These are phyloP conservation scores for Pseudozyma sp. DNA, from an alignment of 1,284 basidiomycete genomes.

Conservation along the genomic window DNA sequence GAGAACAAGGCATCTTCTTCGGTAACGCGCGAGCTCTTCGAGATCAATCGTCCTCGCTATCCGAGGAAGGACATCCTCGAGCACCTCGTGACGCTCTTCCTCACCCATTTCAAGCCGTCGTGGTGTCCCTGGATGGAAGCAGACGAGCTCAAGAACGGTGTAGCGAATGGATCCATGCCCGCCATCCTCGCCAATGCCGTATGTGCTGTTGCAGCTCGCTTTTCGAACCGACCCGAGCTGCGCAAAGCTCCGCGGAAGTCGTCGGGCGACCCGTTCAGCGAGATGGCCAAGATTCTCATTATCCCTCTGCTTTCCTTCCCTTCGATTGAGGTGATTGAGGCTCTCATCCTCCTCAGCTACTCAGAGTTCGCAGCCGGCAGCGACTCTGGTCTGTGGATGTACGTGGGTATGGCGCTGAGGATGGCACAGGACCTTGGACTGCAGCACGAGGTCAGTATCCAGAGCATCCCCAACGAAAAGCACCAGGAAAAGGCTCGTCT, in stretches of 20 bases:
- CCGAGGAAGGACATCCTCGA: constrained; percentile 52
- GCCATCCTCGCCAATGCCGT: constrained; percentile 60
- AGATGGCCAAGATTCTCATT: constrained; percentile 62
- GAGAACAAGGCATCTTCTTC: constrained; percentile 51
- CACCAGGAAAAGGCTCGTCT: constrained; percentile 54
- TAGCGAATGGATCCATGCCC: constrained; percentile 51
- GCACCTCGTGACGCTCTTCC: constrained; percentile 52
- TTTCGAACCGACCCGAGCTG: constrained; percentile 52
- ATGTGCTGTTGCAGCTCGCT: constrained; percentile 56
- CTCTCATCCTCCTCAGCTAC: constrained; percentile 56
- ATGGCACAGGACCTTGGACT: constrained; percentile 60
- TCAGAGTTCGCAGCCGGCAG: constrained; percentile 59
- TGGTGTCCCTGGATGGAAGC: constrained; percentile 60
- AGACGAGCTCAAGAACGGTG: constrained; percentile 48
- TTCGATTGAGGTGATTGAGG: constrained; percentile 58
- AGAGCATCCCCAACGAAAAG: constrained; percentile 50
- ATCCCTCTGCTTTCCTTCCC: constrained; percentile 62
- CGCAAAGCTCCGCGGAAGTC: constrained; percentile 47
- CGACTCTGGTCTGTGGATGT: constrained; percentile 62
- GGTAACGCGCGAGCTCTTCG: constrained; percentile 55
- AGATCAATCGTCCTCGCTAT: constrained; percentile 57
- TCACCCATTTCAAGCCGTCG: constrained; percentile 53
- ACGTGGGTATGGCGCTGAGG: constrained; percentile 57
- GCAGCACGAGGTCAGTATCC: constrained; percentile 57
- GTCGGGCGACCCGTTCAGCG: constrained; percentile 58